phyloP scores from a whole-genome alignment of 2,329 filamentous ascomycete genomes.

The Colletotrichum sp. region DNA sequence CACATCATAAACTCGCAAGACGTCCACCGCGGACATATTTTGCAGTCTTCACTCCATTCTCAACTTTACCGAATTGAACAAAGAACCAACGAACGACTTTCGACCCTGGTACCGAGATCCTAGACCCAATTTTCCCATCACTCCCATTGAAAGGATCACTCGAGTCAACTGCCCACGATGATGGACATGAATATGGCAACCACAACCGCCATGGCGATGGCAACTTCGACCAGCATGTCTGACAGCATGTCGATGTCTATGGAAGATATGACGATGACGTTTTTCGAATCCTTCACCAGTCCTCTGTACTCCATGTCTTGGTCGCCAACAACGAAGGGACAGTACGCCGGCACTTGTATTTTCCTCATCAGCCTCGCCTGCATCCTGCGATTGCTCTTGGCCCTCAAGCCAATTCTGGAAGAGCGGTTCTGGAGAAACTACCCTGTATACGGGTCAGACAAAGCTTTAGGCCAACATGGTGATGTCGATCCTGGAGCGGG shows the following conservation, averaged over 20 bases:
- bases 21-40: background rate
- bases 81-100: background rate
- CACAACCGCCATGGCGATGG: conserved; percentile 9
- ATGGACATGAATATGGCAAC: conserved; percentile 17
- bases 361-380: conserved; percentile 82
- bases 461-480: background rate
- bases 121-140: background rate
- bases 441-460: background rate
- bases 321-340: conserved; percentile 72
- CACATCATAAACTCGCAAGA: background rate
- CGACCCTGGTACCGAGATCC: background rate
- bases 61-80: background rate
- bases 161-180: background rate
- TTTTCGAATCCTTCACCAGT: conserved; percentile 65
- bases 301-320: conserved; percentile 68
- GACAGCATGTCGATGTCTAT: conserved; percentile 36
- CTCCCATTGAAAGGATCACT: background rate
- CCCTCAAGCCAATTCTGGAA: conserved; percentile 69
- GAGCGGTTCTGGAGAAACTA: conserved; percentile 44
- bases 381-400: conserved; percentile 74
- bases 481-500: background rate
- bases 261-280: conserved; percentile 35
- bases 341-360: conserved; percentile 89
- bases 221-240: background rate
- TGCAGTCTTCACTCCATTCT: background rate